A percentile compares a stretch with the other conserved stretches of the same genome.
phyloP scores from a whole-genome alignment of 257 asterid genomes.

The Lycium ferocissimum region DNA sequence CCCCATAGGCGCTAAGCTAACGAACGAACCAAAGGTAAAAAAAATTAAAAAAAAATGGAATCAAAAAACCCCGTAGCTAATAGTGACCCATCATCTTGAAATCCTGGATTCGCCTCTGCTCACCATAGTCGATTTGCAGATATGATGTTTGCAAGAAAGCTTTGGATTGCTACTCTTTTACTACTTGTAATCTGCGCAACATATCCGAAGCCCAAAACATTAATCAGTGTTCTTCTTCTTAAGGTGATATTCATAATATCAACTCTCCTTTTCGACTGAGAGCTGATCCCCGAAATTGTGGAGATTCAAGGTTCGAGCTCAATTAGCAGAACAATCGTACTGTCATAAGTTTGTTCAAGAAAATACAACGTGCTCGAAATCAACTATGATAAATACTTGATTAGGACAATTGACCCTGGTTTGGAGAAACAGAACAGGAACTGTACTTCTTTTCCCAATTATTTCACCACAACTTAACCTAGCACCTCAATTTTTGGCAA shows the following conservation, averaged over 20 bases:
- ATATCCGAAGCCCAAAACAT: constrained; percentile 26
- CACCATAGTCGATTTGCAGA: not conserved
- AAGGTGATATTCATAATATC: constrained; percentile 44
- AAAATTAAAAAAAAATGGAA: too few species aligned
- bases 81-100: too few species aligned
- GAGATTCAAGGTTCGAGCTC: constrained; percentile 36
- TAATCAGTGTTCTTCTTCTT: constrained; percentile 37
- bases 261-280: constrained; percentile 45
- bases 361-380: constrained; percentile 41
- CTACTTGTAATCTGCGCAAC: constrained; percentile 16
- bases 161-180: not conserved
- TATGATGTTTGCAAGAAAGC: not conserved
- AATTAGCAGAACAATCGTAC: constrained; percentile 42
- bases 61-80: too few species aligned
- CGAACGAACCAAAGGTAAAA: too few species aligned
- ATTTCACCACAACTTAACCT: not conserved
- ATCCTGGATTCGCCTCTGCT: too few species aligned
- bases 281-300: constrained; percentile 26
- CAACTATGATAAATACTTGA: constrained; percentile 36
- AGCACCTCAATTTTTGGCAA: not conserved
- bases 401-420: constrained; percentile 42
- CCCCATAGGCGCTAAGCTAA: too few species aligned
- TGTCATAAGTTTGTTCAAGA: constrained; percentile 28
- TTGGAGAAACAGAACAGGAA: constrained; percentile 1
- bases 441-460: constrained; percentile 33